These are phyloP conservation scores for Saitozyma podzolica DNA, from an alignment of 768 basidiomycete genomes.

Conservation along the genomic window DNA sequence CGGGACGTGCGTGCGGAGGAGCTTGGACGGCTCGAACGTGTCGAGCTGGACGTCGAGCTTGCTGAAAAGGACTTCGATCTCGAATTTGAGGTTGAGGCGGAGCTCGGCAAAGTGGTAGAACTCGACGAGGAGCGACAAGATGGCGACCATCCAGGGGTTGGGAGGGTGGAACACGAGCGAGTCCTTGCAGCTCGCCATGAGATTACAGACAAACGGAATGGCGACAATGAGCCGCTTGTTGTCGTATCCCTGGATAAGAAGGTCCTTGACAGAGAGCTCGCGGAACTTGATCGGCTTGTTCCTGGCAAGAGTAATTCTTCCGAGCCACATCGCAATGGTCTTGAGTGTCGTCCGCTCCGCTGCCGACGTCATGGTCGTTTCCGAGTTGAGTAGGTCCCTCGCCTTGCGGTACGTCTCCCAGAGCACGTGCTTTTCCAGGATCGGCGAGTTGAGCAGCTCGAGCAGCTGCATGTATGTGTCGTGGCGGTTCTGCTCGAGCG, in stretches of 20 bases:
- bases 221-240: slow-evolving; percentile 85
- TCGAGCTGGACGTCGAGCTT: slow-evolving; percentile 83
- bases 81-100: slow-evolving; percentile 95
- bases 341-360: slow-evolving; percentile 84
- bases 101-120: slow-evolving; percentile 97
- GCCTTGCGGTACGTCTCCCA: slow-evolving; percentile 93
- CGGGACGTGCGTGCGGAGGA: slow-evolving; percentile 61
- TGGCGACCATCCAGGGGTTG: slow-evolving; percentile 98
- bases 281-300: slow-evolving; percentile 89
- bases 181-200: slow-evolving; percentile 82
- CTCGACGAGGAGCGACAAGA: slow-evolving; percentile 85
- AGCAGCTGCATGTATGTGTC: slow-evolving; percentile 90
- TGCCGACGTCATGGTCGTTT: slow-evolving; percentile 79
- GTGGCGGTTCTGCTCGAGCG: slow-evolving; percentile 96
- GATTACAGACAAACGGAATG: slow-evolving; percentile 97
- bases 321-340: slow-evolving; percentile 94
- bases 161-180: slow-evolving; percentile 93
- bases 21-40: slow-evolving; percentile 74
- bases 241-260: slow-evolving; percentile 94
- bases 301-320: slow-evolving; percentile 85
- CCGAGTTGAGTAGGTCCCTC: slow-evolving; percentile 80
- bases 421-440: slow-evolving; percentile 73
- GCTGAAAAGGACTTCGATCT: slow-evolving; percentile 96
- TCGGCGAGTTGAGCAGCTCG: slow-evolving; percentile 71
- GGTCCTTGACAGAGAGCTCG: slow-evolving; percentile 93